These are phyloP conservation scores for Cutaneotrichosporon cavernicola DNA, from an alignment of 1,284 basidiomycete species.

Conservation along the genomic window DNA sequence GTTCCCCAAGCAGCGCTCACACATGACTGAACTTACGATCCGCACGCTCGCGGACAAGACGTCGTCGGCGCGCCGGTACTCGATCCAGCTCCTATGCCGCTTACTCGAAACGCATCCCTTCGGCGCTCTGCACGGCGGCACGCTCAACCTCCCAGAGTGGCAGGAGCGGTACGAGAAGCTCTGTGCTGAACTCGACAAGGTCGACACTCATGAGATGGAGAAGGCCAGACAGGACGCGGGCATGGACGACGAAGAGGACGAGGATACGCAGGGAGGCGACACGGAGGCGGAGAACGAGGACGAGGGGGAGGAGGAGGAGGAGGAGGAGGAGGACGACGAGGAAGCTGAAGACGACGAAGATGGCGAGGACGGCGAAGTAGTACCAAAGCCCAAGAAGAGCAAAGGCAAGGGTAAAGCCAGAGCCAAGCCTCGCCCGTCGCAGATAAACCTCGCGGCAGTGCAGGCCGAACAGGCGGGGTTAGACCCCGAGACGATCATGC, in stretches of 20 bases:
- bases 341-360: conserved; percentile 35
- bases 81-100: conserved; percentile 73
- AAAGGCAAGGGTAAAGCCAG: conserved; percentile 30
- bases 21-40: conserved; percentile 72
- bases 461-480: conserved; percentile 66
- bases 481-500: conserved; percentile 63
- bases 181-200: conserved; percentile 59
- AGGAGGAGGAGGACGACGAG: conserved; percentile 39
- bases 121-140: conserved; percentile 78
- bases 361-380: conserved; percentile 25
- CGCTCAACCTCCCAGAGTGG: conserved; percentile 72
- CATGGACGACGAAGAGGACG: conserved; percentile 57
- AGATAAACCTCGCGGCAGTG: conserved; percentile 60
- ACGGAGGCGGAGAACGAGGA: conserved; percentile 16
- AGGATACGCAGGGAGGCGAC: conserved; percentile 33
- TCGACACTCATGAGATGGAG: conserved; percentile 60
- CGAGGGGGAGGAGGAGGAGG: conserved; percentile 33
- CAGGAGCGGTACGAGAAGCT: conserved; percentile 64
- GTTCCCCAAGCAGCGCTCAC: conserved; percentile 81
- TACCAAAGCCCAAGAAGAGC: conserved; percentile 47
- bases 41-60: conserved; percentile 87
- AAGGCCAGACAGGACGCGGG: conserved; percentile 49
- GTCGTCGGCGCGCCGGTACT: conserved; percentile 79
- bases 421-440: conserved; percentile 63
- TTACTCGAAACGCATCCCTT: conserved; percentile 89